Percentiles rank a stretch among this genome's conserved stretches.
phyloP scores from a whole-genome alignment of 495 filamentous ascomycete genomes.

The Entonaema liquescens region DNA sequence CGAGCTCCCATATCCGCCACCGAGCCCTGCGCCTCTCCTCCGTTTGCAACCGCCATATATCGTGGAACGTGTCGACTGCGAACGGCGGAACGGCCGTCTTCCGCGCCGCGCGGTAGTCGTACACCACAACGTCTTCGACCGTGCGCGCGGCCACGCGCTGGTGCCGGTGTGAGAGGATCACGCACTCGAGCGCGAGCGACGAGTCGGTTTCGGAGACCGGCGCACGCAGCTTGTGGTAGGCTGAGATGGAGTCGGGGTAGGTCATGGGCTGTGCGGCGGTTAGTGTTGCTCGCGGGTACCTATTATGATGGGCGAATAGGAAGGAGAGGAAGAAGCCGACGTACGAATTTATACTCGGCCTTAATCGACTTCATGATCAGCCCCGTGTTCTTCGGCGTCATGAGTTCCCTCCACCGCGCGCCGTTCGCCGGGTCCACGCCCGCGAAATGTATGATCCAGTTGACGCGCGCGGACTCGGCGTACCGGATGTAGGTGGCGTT shows the following conservation, averaged over 20 bases:
- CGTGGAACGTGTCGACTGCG: conserved; percentile 69
- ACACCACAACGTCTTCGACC: conserved; percentile 83
- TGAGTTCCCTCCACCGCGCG: conserved; percentile 74
- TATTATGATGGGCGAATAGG: too few relatives aligned
- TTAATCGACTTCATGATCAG: conserved; percentile 84
- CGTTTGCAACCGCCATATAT: conserved; percentile 74
- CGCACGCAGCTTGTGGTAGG: conserved; percentile 82
- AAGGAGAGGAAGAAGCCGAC: conserved; percentile 30
- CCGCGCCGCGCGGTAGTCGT: conserved; percentile 74
- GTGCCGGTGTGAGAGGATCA: conserved; percentile 81
- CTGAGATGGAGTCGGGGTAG: conserved; percentile 85
- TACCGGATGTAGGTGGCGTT: conserved; percentile 86
- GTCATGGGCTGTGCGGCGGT: conserved; percentile 80
- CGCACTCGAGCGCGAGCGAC: conserved; percentile 60
- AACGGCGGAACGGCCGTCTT: conserved; percentile 71
- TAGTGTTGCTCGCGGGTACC: too few relatives aligned
- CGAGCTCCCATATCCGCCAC: conserved; percentile 61
- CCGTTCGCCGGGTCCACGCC: conserved; percentile 71
- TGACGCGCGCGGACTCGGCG: conserved; percentile 84
- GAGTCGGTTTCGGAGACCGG: conserved; percentile 44
- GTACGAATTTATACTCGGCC: conserved; percentile 91
- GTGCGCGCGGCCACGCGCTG: conserved; percentile 81
- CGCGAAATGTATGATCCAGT: conserved; percentile 83
- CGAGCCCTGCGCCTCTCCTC: conserved; percentile 58
- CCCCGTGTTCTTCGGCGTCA: conserved; percentile 70